phyloP scores from a whole-genome alignment of 1,284 basidiomycete species.

The Ceratobasidium theobromae region DNA sequence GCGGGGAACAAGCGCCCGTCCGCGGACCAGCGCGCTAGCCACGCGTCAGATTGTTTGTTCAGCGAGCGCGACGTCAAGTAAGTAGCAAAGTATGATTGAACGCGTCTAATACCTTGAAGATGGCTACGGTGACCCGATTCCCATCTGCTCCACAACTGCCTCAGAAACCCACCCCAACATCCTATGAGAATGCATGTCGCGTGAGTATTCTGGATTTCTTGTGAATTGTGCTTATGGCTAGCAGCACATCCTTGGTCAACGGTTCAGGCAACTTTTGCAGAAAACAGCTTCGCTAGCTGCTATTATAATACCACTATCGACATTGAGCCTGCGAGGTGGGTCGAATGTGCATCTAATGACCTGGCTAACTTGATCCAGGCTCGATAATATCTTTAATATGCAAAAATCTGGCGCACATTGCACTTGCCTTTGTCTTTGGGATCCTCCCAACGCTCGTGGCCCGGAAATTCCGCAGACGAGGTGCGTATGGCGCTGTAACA shows the following conservation, averaged over 20 bases:
- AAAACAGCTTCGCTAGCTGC: neutral
- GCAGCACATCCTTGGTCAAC: conserved; percentile 21
- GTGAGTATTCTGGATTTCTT: neutral
- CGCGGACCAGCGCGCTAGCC: no score
- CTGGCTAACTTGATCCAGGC: neutral
- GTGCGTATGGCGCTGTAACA: neutral
- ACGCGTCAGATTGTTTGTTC: no score
- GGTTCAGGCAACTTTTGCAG: conserved; percentile 9
- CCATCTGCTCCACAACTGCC: conserved; percentile 18
- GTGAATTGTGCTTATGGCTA: neutral
- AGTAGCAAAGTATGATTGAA: neutral
- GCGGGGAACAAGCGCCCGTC: no score
- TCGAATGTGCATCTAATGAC: neutral
- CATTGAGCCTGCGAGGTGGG: conserved; percentile 7
- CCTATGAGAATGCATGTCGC: conserved; percentile 30
- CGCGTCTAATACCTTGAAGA: neutral
- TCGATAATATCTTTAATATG: neutral
- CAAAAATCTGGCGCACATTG: conserved; percentile 1
- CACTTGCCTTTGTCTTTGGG: conserved; percentile 7
- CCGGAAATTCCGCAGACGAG: conserved; percentile 22
- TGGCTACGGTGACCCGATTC: conserved; percentile 1
- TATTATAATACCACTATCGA: conserved; percentile 1
- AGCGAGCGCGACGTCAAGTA: neutral
- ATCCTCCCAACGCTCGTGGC: conserved; percentile 15
- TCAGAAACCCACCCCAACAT: conserved; percentile 14